Conservation (phyloP, 2,329 filamentous ascomycete species). For the Cladophialophora psammophila region DNA sequence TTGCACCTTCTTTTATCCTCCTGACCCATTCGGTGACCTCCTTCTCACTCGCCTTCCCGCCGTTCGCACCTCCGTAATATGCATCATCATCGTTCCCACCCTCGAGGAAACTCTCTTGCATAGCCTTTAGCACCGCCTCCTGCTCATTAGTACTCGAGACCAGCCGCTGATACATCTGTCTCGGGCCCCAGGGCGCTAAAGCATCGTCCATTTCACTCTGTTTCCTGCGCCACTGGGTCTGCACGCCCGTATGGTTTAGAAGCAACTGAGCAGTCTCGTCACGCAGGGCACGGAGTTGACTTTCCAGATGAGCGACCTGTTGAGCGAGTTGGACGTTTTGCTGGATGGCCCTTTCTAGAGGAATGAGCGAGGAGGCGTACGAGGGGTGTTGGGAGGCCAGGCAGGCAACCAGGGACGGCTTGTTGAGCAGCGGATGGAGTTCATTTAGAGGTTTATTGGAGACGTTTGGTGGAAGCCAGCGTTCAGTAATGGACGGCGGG, state of each 20-base stretch:
- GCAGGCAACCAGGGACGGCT: conserved; percentile 72
- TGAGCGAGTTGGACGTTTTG: conserved; percentile 75
- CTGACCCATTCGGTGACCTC: conserved; percentile 87
- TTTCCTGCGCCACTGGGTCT: conserved; percentile 90
- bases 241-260: conserved; percentile 81
- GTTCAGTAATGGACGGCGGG: conserved; percentile 31
- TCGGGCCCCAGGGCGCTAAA: conserved; percentile 82
- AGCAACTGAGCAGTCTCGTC: conserved; percentile 79
- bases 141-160: conserved; percentile 81
- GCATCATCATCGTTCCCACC: conserved; percentile 51
- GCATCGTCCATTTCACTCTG: conserved; percentile 88
- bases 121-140: conserved; percentile 76
- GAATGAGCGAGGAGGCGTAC: conserved; percentile 68
- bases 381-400: conserved; percentile 80
- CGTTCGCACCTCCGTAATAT: conserved; percentile 52
- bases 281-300: conserved; percentile 62
- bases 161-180: conserved; percentile 83
- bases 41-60: conserved; percentile 70
- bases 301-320: conserved; percentile 51
- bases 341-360: conserved; percentile 69
- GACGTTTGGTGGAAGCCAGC: conserved; percentile 34
- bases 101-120: conserved; percentile 94
- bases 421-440: conserved; percentile 80
- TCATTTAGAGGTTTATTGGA: conserved; percentile 39
- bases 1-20: conserved; percentile 79